Conservation (phyloP, 2,329 filamentous ascomycete species). For the Fusarium virguliforme region DNA sequence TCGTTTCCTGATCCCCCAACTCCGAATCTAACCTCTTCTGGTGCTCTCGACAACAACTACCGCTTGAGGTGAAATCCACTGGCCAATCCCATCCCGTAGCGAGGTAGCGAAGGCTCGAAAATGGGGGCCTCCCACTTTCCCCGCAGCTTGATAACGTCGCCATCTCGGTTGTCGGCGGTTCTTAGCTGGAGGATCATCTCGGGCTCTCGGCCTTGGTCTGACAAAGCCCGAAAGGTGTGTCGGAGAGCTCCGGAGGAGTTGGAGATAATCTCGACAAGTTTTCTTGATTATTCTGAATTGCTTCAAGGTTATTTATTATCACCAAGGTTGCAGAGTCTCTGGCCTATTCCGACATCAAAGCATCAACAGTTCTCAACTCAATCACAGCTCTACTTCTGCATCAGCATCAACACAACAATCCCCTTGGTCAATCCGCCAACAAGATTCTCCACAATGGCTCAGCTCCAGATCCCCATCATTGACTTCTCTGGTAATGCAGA, state of each 20-base stretch:
- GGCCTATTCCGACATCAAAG: neutral
- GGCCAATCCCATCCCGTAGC: neutral
- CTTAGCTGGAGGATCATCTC: neutral
- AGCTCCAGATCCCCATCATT: slow-evolving; percentile 50
- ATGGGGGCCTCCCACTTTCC: slow-evolving; percentile 19
- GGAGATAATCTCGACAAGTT: slow-evolving; percentile 1
- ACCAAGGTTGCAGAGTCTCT: neutral
- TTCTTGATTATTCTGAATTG: slow-evolving; percentile 5
- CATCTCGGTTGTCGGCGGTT: slow-evolving; percentile 3
- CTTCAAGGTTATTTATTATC: slow-evolving; percentile 16
- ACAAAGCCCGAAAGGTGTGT: neutral
- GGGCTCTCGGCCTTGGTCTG: slow-evolving; percentile 1
- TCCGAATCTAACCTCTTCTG: neutral
- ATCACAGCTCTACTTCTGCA: neutral
- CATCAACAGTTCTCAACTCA: neutral
- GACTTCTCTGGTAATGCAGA: slow-evolving; percentile 49
- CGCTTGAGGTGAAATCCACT: neutral
- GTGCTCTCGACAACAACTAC: neutral
- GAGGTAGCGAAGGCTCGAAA: neutral
- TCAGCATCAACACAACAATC: neutral
- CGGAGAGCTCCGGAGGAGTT: slow-evolving; percentile 1
- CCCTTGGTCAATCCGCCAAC: neutral
- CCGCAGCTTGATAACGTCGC: slow-evolving; percentile 1
- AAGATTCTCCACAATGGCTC: slow-evolving; percentile 26
- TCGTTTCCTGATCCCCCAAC: neutral